A percentile compares a stretch with the other conserved stretches of the same genome.
Evolutionary conservation across 495 filamentous ascomycete genomes (phyloP).

Genomic region (Talaromyces thailandensis): DNA sequence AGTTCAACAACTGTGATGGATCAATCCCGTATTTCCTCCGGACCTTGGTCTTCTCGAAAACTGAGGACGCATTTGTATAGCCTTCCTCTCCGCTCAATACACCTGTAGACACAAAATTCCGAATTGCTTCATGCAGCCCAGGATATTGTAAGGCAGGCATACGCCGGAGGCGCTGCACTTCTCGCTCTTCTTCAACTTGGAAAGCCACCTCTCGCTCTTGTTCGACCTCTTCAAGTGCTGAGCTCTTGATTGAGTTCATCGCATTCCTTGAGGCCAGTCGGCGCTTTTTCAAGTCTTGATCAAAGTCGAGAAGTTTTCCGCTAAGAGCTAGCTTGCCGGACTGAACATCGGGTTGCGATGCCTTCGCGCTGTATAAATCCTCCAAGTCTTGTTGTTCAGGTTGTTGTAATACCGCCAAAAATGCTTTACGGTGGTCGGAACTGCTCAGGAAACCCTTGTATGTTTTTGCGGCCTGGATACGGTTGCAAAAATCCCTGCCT

Average conservation of each 20-base stretch:
- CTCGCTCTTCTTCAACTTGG: constrained; percentile 41
- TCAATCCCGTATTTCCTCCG: constrained; percentile 25
- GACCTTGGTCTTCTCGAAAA: constrained; percentile 21
- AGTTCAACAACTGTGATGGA: constrained; percentile 9
- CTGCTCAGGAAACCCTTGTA: constrained; percentile 23
- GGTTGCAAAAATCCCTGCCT: constrained; percentile 45
- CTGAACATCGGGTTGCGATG: not conserved
- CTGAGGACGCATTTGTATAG: constrained; percentile 17
- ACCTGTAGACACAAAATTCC: constrained; percentile 28
- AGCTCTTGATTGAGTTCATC: constrained; percentile 22
- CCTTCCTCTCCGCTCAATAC: constrained; percentile 16
- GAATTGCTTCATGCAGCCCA: constrained; percentile 26
- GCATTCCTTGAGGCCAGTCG: not conserved
- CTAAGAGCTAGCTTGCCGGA: constrained; percentile 15
- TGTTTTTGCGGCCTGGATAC: constrained; percentile 15
- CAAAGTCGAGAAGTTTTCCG: constrained; percentile 20
- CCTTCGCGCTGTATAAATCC: constrained; percentile 26
- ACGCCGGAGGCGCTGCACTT: constrained; percentile 17
- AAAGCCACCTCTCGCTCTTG: constrained; percentile 39
- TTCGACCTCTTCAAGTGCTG: constrained; percentile 44
- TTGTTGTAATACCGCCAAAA: constrained; percentile 27
- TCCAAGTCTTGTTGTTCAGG: constrained; percentile 36
- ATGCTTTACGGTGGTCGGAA: constrained; percentile 18
- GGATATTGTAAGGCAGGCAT: constrained; percentile 18
- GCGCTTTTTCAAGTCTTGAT: constrained; percentile 12